Base-by-base conservation (phyloP, 2,329 filamentous ascomycete species). In the Neonectria faginata region DNA sequence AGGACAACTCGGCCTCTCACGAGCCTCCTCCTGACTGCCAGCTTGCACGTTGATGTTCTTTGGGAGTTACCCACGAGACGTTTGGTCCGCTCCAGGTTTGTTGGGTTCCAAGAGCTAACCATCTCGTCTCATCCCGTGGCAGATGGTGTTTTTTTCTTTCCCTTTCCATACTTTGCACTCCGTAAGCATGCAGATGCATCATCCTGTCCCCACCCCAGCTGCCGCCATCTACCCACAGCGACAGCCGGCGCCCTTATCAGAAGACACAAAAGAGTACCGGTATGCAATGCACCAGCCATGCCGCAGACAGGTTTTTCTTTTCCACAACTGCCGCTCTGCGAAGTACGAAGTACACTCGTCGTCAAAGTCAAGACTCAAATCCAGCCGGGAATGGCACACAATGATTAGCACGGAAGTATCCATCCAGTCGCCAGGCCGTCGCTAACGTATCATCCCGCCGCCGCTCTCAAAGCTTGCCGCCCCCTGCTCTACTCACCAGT, bases 171-270 rank as follows among this genome's bases (percentile, higher is more conserved):
- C 58, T 39, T 8, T 39, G 36, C 6, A n/a, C 36, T 39, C 36
- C 14, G 22, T 27, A 48, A 14, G 29, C n/a, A 18, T 42, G 39
- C 39, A 42, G 39, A 20, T 42, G 8, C 39, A 42, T 16, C 39
- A 20, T 18, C n/a, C n/a, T 16, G 25, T 48, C 45, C 25, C 45
- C 45, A 48, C 48, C n/a, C 20, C 57, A 42, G 31, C 51, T 39
- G 31, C 50, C 48, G 39, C 44, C 25, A 36, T 51, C 53, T 63
- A 51, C 36, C 55, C 60, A 55, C 60, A 45, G 20, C 14, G 18
- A 58, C 18, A 44, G 42, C 29, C 53, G 55, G 55, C 27, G 42
- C 61, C 51, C 61, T 64, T 64, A 64, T 64, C 61, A 51, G 33
- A 53, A 47, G 42, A 47, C 45, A 33, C 51, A 31, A 9, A n/a